Conservation (phyloP, 371 early-diverging fungal genomes). For the Apophysomyces elegans region DNA sequence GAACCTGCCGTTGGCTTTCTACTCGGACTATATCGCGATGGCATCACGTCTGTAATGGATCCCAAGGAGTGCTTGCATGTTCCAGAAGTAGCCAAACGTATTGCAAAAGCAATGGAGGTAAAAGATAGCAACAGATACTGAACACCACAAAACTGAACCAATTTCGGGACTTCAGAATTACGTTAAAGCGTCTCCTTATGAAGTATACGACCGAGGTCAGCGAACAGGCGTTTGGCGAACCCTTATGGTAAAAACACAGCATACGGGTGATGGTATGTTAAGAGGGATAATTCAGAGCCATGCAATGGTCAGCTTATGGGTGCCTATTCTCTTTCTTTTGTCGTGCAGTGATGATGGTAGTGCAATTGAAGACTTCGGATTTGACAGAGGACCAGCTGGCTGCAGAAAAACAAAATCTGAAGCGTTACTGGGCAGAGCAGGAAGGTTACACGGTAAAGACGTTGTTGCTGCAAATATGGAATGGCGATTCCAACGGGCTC, state of each 20-base stretch:
- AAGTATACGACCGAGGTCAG: slow-evolving; percentile 62
- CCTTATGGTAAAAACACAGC: slow-evolving; percentile 64
- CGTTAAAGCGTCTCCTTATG: slow-evolving; percentile 45
- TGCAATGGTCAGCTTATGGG: no score
- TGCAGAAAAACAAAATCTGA: slow-evolving; percentile 41
- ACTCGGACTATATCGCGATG: slow-evolving; percentile 69
- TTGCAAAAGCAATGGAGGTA: slow-evolving; percentile 57
- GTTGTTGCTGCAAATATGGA: slow-evolving; percentile 60
- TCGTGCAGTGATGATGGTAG: slow-evolving; percentile 59
- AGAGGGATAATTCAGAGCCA: no score
- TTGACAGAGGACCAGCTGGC: slow-evolving; percentile 45
- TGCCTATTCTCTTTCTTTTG: not conserved
- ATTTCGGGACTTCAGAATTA: slow-evolving; percentile 35
- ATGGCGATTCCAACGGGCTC: slow-evolving; percentile 64
- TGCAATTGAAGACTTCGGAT: slow-evolving; percentile 61
- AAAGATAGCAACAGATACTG: not conserved
- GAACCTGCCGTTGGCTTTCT: slow-evolving; percentile 74
- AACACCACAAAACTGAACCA: not conserved
- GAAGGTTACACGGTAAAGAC: slow-evolving; percentile 49
- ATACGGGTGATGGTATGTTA: slow-evolving; percentile 33
- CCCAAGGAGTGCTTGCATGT: slow-evolving; percentile 60
- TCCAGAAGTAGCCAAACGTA: slow-evolving; percentile 51
- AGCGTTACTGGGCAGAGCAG: slow-evolving; percentile 34
- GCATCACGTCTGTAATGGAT: slow-evolving; percentile 56
- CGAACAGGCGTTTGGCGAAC: slow-evolving; percentile 75